Conservation (phyloP, 2,329 filamentous ascomycete species). For the Calonectria crousiana region DNA sequence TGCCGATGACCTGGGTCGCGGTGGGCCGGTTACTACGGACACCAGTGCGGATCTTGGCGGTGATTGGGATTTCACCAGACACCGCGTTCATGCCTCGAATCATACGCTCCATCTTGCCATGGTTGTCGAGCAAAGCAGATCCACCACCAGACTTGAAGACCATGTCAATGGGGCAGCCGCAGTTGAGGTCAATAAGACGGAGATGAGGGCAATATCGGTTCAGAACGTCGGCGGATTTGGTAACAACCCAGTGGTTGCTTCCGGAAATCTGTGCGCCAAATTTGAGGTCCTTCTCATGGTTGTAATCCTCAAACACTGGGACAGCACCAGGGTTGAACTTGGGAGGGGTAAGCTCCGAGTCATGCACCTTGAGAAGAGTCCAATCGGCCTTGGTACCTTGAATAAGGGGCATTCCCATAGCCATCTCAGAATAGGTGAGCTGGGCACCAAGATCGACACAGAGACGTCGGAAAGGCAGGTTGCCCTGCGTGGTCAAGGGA, state of each 20-base stretch:
- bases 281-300: constrained; percentile 84
- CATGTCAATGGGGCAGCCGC: constrained; percentile 95
- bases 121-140: constrained; percentile 90
- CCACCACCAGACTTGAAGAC: constrained; percentile 90
- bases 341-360: constrained; percentile 82
- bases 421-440: constrained; percentile 98
- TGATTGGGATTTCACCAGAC: constrained; percentile 90
- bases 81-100: constrained; percentile 96
- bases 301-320: constrained; percentile 79
- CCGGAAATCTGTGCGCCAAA: constrained; percentile 95
- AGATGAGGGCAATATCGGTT: constrained; percentile 83
- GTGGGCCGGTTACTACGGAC: constrained; percentile 84
- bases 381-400: constrained; percentile 94
- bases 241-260: constrained; percentile 90
- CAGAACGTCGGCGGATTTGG: constrained; percentile 88
- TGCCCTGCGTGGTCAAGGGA: constrained; percentile 95
- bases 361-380: constrained; percentile 93
- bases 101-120: constrained; percentile 92
- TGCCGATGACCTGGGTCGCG: constrained; percentile 83
- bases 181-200: constrained; percentile 94
- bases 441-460: constrained; percentile 91
- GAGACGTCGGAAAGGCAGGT: constrained; percentile 91
- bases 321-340: constrained; percentile 67
- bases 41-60: constrained; percentile 94
- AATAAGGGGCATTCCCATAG: constrained; percentile 88